Evolutionary conservation across 768 basidiomycete genomes (phyloP).

Genomic region (Mycena vitilis): DNA sequence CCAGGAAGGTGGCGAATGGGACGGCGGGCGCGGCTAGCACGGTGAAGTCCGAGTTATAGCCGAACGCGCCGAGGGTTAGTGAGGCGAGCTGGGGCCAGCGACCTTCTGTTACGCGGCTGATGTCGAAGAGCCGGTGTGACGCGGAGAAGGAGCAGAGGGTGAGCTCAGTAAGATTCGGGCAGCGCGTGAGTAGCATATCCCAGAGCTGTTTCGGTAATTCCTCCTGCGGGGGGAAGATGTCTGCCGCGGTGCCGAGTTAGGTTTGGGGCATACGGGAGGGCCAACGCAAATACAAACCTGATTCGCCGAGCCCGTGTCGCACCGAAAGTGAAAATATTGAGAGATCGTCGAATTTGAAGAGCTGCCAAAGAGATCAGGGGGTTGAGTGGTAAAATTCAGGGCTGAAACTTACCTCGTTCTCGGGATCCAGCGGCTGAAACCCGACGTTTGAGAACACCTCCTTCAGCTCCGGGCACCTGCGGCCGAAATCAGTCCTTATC

Average conservation of each 20-base stretch:
- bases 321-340: slow-evolving; percentile 60
- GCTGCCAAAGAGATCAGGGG: slow-evolving; percentile 32
- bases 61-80: slow-evolving; percentile 63
- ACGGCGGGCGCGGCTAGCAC: slow-evolving; percentile 45
- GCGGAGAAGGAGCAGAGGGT: slow-evolving; percentile 63
- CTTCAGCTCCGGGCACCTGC: slow-evolving; percentile 56
- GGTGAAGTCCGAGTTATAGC: slow-evolving; percentile 58
- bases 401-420: slow-evolving; percentile 43
- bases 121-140: slow-evolving; percentile 56
- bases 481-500: slow-evolving; percentile 5
- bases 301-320: slow-evolving; percentile 56
- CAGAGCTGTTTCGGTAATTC: slow-evolving; percentile 55
- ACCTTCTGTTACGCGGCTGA: slow-evolving; percentile 53
- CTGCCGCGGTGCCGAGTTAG: slow-evolving; percentile 35
- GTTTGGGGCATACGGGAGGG: not conserved
- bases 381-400: not conserved
- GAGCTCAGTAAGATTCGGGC: slow-evolving; percentile 61
- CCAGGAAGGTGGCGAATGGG: slow-evolving; percentile 51
- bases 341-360: slow-evolving; percentile 58
- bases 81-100: slow-evolving; percentile 55
- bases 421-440: slow-evolving; percentile 45
- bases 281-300: slow-evolving; percentile 41
- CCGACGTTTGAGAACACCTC: slow-evolving; percentile 61
- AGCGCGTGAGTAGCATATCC: slow-evolving; percentile 60
- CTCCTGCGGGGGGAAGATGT: slow-evolving; percentile 54